Evolutionary conservation across 2,329 filamentous ascomycete genomes (phyloP).

Genomic region (Ceratocystis cubensis): DNA sequence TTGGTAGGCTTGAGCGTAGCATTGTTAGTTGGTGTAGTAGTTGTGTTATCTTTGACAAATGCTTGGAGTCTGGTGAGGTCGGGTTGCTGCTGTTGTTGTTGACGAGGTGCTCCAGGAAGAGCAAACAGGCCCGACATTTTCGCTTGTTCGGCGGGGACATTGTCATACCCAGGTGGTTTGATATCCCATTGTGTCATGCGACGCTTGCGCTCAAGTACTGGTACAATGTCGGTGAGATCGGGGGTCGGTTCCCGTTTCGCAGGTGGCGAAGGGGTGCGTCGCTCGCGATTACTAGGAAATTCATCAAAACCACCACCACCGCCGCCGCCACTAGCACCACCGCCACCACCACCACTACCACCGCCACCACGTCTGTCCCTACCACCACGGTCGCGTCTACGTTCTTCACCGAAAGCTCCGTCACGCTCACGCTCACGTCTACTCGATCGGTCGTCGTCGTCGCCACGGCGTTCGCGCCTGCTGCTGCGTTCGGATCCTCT

Average conservation of each 20-base stretch:
- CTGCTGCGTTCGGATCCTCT: slow-evolving; percentile 35
- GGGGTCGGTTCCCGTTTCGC: slow-evolving; percentile 94
- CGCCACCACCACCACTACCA: slow-evolving; percentile 32
- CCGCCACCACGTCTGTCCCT: slow-evolving; percentile 31
- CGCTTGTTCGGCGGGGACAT: slow-evolving; percentile 94
- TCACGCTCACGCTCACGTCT: slow-evolving; percentile 52
- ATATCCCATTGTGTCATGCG: slow-evolving; percentile 98
- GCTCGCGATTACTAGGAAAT: slow-evolving; percentile 32
- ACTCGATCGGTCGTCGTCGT: slow-evolving; percentile 50
- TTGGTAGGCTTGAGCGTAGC: slow-evolving; percentile 84
- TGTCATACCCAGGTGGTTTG: slow-evolving; percentile 95
- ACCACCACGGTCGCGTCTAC: slow-evolving; percentile 30
- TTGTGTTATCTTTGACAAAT: slow-evolving; percentile 67
- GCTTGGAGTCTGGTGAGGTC: slow-evolving; percentile 87
- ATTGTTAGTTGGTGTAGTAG: slow-evolving; percentile 45
- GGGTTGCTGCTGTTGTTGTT: slow-evolving; percentile 74
- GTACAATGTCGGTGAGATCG: slow-evolving; percentile 75
- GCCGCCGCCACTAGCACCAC: slow-evolving; percentile 29
- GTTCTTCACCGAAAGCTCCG: slow-evolving; percentile 31
- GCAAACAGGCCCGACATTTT: slow-evolving; percentile 99
- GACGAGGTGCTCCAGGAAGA: slow-evolving; percentile 82
- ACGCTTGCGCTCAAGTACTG: slow-evolving; percentile 74
- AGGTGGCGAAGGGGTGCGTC: slow-evolving; percentile 63
- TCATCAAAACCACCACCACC: slow-evolving; percentile 31
- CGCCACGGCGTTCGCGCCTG: slow-evolving; percentile 28